Base-by-base conservation (phyloP, 164 flowering plant genomes). In the Berberis vulgaris region DNA sequence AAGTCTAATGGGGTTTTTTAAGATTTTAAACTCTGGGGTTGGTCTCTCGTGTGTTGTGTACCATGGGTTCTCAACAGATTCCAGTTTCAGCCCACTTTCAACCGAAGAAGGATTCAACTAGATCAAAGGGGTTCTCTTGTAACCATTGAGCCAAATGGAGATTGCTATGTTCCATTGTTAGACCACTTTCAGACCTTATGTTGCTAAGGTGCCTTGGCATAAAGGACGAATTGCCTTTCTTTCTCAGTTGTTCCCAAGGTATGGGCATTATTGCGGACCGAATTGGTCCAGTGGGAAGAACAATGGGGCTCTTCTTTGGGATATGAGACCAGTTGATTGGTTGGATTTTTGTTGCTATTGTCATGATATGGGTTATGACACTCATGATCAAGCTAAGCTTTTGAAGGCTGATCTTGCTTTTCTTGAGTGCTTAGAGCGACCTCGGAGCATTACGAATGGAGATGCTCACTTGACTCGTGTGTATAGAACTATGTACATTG, bases 281-380 rank as follows among this genome's bases (percentile, higher is more conserved):
- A 93, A 93, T 62, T 93, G 98, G 98, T 93, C 98, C 0, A 93
- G 98, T 77, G 98, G 98, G 54, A 90, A 86, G 71, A 85, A 81
- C 59, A 71, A 79, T 40, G 98, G 98, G 2, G 82, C 90, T 8
- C 84, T 67, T 44, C 58, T 93, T 7, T 93, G 97, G 98, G 98
- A 93, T 71, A 73, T 67, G 61, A 83, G 98, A 40, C 98, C 97
- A 38, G 82, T 86, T 70, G 98, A 93, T 73, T 88, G 92, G 94
- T 71, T 93, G 75, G 98, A 93, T 57, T 88, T 79, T 59, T 90
- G 97, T 71, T 93, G 98, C 72, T 93, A 93, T 67, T 93, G 98
- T 67, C 98, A 93, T 71, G 98, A 93, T 63, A 93, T 83, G 39
- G 86, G 89, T 46, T 88, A 93, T 71, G 98, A 93, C 60, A 74